Evolutionary conservation across 2,329 filamentous ascomycete species (phyloP).

Genomic region (Pseudopithomyces maydicus): DNA sequence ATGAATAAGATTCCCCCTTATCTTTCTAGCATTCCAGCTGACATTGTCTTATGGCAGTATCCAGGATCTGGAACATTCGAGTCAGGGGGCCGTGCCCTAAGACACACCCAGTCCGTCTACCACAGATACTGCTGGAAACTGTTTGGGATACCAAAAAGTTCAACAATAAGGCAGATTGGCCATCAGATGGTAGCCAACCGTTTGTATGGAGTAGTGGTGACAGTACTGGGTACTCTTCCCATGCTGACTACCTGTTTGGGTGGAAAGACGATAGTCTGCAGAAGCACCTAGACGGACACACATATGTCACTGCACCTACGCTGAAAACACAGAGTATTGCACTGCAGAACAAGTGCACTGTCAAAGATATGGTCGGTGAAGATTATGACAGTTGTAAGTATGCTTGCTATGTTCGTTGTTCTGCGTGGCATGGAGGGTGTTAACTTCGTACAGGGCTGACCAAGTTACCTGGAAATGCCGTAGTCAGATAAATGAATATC

Average conservation of each 20-base stretch:
- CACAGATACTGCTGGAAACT: slow-evolving; percentile 39
- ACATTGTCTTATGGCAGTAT: slow-evolving; percentile 27
- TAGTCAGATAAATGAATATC: slow-evolving; percentile 7
- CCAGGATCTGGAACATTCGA: slow-evolving; percentile 39
- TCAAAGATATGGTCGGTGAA: slow-evolving; percentile 38
- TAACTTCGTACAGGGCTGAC: slow-evolving; percentile 13
- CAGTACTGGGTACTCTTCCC: slow-evolving; percentile 30
- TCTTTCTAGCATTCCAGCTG: too few species aligned
- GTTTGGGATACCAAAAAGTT: slow-evolving; percentile 40
- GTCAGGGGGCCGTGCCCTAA: slow-evolving; percentile 33
- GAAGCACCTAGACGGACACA: slow-evolving; percentile 35
- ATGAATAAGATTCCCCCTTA: too few species aligned
- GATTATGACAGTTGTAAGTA: slow-evolving; percentile 37
- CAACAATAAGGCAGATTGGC: slow-evolving; percentile 41
- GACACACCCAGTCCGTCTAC: slow-evolving; percentile 33
- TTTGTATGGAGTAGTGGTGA: slow-evolving; percentile 40
- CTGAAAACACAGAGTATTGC: slow-evolving; percentile 41
- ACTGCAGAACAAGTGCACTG: slow-evolving; percentile 40
- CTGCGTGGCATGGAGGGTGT: neutral
- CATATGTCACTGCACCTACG: slow-evolving; percentile 34
- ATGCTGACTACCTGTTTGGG: slow-evolving; percentile 41
- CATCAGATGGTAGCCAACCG: slow-evolving; percentile 36
- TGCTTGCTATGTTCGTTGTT: neutral
- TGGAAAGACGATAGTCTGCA: slow-evolving; percentile 38
- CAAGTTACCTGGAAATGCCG: slow-evolving; percentile 15